These are phyloP conservation scores for Paramyrothecium sp. DNA, from an alignment of 2,329 filamentous ascomycete genomes.

Conservation along the genomic window DNA sequence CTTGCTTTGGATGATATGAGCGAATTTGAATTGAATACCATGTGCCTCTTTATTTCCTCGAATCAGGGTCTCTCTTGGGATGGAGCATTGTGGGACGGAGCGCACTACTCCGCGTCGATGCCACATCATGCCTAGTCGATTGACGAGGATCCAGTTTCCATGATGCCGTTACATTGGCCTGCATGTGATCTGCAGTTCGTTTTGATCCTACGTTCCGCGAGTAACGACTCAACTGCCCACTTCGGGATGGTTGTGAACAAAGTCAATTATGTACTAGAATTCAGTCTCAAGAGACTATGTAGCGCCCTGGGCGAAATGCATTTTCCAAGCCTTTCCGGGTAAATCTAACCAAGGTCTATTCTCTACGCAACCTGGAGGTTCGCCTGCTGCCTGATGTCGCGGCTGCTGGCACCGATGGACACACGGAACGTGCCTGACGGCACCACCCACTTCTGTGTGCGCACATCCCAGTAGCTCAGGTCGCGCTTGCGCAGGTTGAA, in stretches of 20 bases:
- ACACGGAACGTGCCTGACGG: neutral
- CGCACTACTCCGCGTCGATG: no score
- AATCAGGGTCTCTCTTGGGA: neutral
- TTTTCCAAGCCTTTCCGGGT: neutral
- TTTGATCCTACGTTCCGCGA: neutral
- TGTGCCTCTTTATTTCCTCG: neutral
- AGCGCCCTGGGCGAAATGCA: no score
- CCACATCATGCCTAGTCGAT: no score
- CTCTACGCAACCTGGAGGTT: neutral
- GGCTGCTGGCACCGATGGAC: neutral
- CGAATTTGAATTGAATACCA: neutral
- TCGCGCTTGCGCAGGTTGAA: conserved; percentile 59
- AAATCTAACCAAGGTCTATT: neutral
- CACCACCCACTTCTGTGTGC: conserved; percentile 1
- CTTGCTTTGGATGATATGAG: neutral
- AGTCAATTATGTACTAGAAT: neutral
- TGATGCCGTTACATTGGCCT: neutral
- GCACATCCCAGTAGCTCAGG: conserved; percentile 65
- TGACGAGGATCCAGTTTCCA: no score
- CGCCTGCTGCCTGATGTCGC: neutral
- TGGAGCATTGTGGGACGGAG: neutral
- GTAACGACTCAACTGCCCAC: neutral
- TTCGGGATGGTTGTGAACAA: neutral
- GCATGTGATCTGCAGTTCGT: neutral
- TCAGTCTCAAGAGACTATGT: no score